Evolutionary conservation across 2,329 filamentous ascomycete species (phyloP), one percentile per base, ranked within the genome.

Genomic region (Colletotrichum tabaci): DNA sequence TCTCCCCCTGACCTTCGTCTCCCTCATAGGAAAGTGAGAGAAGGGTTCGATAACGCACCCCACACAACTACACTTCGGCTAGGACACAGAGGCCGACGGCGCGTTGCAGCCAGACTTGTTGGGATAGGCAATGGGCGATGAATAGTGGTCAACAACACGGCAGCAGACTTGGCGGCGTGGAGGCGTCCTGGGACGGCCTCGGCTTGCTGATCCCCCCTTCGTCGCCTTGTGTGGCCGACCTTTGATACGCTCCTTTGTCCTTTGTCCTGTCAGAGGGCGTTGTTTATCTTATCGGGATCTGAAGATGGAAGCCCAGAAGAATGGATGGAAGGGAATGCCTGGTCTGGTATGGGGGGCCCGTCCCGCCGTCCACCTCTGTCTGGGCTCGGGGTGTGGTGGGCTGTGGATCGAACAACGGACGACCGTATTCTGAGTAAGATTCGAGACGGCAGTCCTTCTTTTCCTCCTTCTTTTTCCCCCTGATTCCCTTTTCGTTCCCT

Each of bases 231-330:
- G 52, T 61, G 62, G 67, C 47, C 35, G 40, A 23, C 50, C n/a
- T 30, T 40, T n/a, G 21, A 23, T 26, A 7, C 38, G 30, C n/a
- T 9, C 56, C 63, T 55, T 61, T 56, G 35, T 62, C 53, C n/a
- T 58, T 35, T 38, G 67, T 50, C 52, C 44, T 47, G 57, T 68
- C 52, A 64, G 47, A 69, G 26, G 38, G 47, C 56, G 23, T 56
- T 61, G 55, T 40, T 18, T 69, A 64, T 69, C 69, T 72, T 72
- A 72, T 72, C 69, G 18, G 49, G 26, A 35, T 26, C 58, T 64
- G 40, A 15, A 40, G 64, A 50, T 60, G 58, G 52, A 64, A 60
- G 53, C 60, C 18, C 42, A 57, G 66, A 47, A 62, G 56, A 49
- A 52, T 26, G 49, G 23, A 26, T 23, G 44, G 63, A 49, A 67